Evolutionary conservation across 495 filamentous ascomycete genomes (phyloP), one percentile per base, ranked within the genome.

Genomic region (Neurospora africana): DNA sequence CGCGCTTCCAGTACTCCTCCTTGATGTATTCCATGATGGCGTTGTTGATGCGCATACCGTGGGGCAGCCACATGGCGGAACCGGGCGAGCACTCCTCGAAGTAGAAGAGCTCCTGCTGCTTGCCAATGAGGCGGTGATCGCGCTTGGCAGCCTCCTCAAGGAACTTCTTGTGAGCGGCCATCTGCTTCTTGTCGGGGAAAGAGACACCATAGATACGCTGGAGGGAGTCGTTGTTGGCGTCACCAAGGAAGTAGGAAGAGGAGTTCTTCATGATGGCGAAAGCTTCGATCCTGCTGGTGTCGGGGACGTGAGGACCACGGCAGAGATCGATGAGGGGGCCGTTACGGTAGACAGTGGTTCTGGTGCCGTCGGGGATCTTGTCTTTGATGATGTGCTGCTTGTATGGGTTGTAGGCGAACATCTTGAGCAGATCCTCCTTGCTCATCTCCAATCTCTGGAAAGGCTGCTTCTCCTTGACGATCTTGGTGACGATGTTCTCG

Each of bases 151-250:
- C 95, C 79, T 98, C 96, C 79, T 97, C 95, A 9, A 99, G 82
- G 80, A 96, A 95, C 73, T 94, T 93, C 82, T 95, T 88, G 82
- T 97, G 91, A 74, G 95, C 93, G 17, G 89, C 87, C 87, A 98
- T 91, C 75, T 85, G 85, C 85, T 97, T 96, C 87, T 98, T 98
- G 79, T 98, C 95, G 0, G 96, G 96, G 82, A 98, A 99, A 33
- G 93, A 96, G 68, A 99, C 90, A 76, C 95, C 96, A 78, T 97
- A 95, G 70, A 99, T 95, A 72, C 95, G 91, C 80, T 98, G 96
- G 37, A 99, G 84, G 9, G 93, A 95, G 78, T 98, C 95, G 78
- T 98, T 96, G 76, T 87, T 87, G 73, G 93, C 89, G 80, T 97
- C 93, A 39, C 96, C 96, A 17, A 98, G 89, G 87, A 96, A 99